A percentile compares a stretch with the other conserved stretches of the same genome.
phyloP scores from a whole-genome alignment of 179 eudicot species.

The Dionaea muscipula region DNA sequence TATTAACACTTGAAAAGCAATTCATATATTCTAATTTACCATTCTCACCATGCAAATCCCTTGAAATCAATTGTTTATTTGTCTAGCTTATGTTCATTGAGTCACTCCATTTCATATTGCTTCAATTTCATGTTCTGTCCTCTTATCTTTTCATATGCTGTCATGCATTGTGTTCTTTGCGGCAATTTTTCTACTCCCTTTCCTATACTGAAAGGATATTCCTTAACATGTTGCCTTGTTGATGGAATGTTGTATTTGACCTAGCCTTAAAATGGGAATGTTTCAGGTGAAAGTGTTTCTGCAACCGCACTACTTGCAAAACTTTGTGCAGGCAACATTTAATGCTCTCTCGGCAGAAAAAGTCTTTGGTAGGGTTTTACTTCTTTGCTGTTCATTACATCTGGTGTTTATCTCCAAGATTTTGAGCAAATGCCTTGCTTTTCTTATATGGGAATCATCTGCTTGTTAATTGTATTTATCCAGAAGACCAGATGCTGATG shows the following conservation, averaged over 20 bases:
- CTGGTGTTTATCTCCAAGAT: neutral
- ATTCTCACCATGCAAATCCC: too few relatives aligned
- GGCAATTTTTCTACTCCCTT: too few relatives aligned
- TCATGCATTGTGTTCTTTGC: too few relatives aligned
- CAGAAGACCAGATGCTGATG: too few relatives aligned
- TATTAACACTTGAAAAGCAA: too few relatives aligned
- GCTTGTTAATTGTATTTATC: too few relatives aligned
- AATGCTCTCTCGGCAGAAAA: slow-evolving; percentile 77
- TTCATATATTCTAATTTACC: too few relatives aligned
- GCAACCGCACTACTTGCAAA: slow-evolving; percentile 79
- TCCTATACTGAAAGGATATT: neutral
- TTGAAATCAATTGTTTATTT: too few relatives aligned
- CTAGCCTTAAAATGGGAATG: neutral
- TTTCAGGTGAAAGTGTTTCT: slow-evolving; percentile 81
- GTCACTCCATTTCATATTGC: too few relatives aligned
- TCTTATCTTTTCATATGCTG: too few relatives aligned
- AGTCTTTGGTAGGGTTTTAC: slow-evolving; percentile 44
- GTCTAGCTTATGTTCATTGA: too few relatives aligned
- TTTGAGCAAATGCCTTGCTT: neutral
- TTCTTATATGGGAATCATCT: neutral
- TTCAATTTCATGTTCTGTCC: too few relatives aligned
- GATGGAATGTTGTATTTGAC: neutral
- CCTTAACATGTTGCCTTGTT: neutral
- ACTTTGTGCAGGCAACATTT: slow-evolving; percentile 81
- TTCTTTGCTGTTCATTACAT: neutral